Conservation (phyloP, 331 rosid species). For the Rosa hybrid region DNA sequence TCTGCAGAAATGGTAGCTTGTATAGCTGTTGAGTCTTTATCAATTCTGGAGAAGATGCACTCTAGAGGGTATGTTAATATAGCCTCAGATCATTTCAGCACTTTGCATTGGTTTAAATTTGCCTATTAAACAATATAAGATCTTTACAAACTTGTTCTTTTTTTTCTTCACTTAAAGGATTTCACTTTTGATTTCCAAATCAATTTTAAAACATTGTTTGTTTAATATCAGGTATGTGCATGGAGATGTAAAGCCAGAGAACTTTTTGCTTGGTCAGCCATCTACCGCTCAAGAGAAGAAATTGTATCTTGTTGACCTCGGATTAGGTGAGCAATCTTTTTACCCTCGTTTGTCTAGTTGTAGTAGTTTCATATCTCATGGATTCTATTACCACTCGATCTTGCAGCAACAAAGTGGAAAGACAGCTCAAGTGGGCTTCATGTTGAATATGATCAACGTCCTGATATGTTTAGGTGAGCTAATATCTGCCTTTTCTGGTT, state of each 20-base stretch:
- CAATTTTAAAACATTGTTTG: background rate
- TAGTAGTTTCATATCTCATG: constrained; percentile 16
- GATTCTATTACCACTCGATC: constrained; percentile 17
- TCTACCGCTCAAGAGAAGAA: constrained; percentile 86
- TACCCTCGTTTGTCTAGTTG: background rate
- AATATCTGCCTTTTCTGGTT: background rate
- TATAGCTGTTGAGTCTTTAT: constrained; percentile 85
- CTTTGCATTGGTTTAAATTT: background rate
- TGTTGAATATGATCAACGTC: constrained; percentile 94
- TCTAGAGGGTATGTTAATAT: constrained; percentile 47
- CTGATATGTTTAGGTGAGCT: constrained; percentile 83
- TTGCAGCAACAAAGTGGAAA: constrained; percentile 90
- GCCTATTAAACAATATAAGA: background rate
- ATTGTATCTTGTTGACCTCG: constrained; percentile 90
- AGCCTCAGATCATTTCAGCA: constrained; percentile 1
- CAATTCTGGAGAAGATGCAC: constrained; percentile 66
- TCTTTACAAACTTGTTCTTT: background rate
- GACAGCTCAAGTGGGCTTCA: constrained; percentile 73
- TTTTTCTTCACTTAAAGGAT: background rate
- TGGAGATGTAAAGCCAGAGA: constrained; percentile 87
- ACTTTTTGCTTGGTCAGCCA: constrained; percentile 93
- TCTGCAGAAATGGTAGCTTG: constrained; percentile 91
- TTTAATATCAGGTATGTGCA: constrained; percentile 54
- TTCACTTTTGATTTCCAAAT: background rate
- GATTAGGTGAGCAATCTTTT: constrained; percentile 58